These are phyloP conservation scores for Hypoxylon sp. DNA, from an alignment of 2,329 filamentous ascomycete genomes.

Conservation along the genomic window DNA sequence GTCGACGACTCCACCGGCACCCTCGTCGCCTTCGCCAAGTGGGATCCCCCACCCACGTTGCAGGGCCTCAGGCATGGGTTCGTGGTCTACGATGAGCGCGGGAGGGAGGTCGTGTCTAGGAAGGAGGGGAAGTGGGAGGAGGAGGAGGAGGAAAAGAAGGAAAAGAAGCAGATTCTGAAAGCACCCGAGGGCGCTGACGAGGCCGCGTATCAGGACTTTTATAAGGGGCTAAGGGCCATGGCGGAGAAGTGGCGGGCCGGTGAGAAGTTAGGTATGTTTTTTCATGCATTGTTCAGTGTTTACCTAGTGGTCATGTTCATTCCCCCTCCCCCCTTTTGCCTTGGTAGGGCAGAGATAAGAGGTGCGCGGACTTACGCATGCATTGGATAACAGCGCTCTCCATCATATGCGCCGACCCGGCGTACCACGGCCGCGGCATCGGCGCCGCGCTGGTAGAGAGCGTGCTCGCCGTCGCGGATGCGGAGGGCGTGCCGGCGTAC, in stretches of 20 bases:
- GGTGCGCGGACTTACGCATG: not conserved
- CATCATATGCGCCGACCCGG: conserved; percentile 47
- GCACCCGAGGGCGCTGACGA: conserved; percentile 46
- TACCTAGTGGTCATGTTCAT: no score
- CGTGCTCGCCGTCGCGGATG: conserved; percentile 48
- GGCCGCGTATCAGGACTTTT: conserved; percentile 46
- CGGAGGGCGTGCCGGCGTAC: conserved; percentile 43
- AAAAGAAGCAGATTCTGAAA: conserved; percentile 8
- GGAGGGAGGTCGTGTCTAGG: conserved; percentile 10
- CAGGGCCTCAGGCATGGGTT: conserved; percentile 44
- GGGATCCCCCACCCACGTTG: conserved; percentile 47
- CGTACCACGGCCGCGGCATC: conserved; percentile 49
- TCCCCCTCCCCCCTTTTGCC: not conserved
- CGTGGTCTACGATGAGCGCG: conserved; percentile 42
- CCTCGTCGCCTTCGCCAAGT: conserved; percentile 50
- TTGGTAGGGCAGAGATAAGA: not conserved
- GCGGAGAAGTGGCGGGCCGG: conserved; percentile 47
- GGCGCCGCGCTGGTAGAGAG: conserved; percentile 44
- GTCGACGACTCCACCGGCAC: conserved; percentile 41
- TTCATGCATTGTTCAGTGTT: not conserved
- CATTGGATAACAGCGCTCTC: conserved; percentile 41
- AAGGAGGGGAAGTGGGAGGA: not conserved
- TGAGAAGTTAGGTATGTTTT: conserved; percentile 50
- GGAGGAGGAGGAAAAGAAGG: conserved; percentile 13
- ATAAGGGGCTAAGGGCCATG: conserved; percentile 39